Evolutionary conservation across 2,329 filamentous ascomycete genomes (phyloP).

Genomic region (Trichoderma sp.): DNA sequence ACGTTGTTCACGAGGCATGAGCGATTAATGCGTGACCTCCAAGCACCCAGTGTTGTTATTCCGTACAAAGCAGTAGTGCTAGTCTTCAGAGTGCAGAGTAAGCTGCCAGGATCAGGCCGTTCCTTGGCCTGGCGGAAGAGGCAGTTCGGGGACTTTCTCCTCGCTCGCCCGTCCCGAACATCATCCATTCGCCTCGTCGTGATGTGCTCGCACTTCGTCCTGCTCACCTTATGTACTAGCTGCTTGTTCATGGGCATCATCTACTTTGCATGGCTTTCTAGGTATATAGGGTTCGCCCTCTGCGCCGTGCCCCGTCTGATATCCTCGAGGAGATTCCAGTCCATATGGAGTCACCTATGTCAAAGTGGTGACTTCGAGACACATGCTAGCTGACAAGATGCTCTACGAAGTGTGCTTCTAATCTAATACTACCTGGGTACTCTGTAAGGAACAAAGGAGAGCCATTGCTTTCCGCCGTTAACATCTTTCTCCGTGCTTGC

Average conservation of each 20-base stretch:
- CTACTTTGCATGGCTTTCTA: neutral
- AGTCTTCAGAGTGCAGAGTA: neutral
- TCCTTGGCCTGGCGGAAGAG: neutral
- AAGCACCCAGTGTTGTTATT: neutral
- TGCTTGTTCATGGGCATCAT: neutral
- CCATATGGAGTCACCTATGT: no score
- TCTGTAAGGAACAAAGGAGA: no score
- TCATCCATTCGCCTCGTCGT: neutral
- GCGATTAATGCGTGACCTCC: neutral
- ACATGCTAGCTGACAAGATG: neutral
- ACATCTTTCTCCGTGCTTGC: constrained; percentile 1
- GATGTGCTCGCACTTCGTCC: no score
- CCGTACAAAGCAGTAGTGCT: no score
- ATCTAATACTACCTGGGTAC: no score
- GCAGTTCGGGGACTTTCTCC: neutral
- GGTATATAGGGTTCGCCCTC: constrained; percentile 10
- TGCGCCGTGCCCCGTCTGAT: neutral
- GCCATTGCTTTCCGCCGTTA: neutral
- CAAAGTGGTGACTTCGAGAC: no score
- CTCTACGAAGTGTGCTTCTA: neutral
- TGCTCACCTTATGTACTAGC: no score
- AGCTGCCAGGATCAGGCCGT: neutral
- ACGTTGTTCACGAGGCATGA: neutral
- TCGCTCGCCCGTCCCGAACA: neutral
- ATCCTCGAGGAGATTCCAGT: no score